A percentile compares a stretch with the other conserved stretches of the same genome.
phyloP scores from a whole-genome alignment of 768 basidiomycete genomes.

The Hericium erinaceus region DNA sequence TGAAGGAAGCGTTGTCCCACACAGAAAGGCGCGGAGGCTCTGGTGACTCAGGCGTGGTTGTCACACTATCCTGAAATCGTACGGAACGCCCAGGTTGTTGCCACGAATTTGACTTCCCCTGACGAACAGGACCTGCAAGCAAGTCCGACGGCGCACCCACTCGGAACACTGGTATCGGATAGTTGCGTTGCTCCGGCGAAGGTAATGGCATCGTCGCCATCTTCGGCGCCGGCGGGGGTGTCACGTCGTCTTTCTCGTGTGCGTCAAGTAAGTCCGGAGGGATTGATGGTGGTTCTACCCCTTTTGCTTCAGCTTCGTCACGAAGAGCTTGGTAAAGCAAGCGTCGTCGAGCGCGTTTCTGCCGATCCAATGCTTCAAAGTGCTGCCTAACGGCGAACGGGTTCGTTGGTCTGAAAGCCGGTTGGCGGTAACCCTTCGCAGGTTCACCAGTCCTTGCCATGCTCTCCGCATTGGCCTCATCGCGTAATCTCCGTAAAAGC shows the following conservation, averaged over 20 bases:
- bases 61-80: too few species aligned
- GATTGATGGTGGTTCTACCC: constrained; percentile 2
- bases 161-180: too few species aligned
- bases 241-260: constrained; percentile 2
- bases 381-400: constrained; percentile 1
- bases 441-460: not conserved
- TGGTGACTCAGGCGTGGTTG: too few species aligned
- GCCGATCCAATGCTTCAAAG: constrained; percentile 5
- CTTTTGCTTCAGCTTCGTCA: constrained; percentile 11
- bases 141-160: too few species aligned
- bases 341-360: constrained; percentile 11
- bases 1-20: too few species aligned
- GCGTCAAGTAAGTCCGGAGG: constrained; percentile 9
- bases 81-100: too few species aligned
- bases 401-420: constrained; percentile 10
- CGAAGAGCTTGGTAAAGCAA: constrained; percentile 12
- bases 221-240: not conserved
- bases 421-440: not conserved
- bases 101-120: too few species aligned
- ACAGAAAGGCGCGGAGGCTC: too few species aligned
- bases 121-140: too few species aligned
- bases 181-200: not conserved
- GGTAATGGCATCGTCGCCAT: not conserved
- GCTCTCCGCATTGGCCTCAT: not conserved
- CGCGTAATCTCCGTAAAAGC: not conserved